Evolutionary conservation across 179 eudicot genomes (phyloP), one percentile per base, ranked within the genome.

Genomic region (Actinidia arguta): DNA sequence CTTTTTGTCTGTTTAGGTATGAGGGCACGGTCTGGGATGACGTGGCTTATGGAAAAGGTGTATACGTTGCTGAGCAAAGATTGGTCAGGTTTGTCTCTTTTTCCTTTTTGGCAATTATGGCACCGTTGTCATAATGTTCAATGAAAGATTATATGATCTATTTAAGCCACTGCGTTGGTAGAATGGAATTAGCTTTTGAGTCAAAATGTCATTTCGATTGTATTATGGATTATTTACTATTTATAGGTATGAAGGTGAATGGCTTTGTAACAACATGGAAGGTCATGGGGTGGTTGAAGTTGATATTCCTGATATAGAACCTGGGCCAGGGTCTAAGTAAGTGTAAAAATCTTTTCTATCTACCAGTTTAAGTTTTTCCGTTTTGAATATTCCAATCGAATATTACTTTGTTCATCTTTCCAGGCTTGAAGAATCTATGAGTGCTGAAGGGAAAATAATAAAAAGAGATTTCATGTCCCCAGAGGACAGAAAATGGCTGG

Each of bases 21-120:
- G 97, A 95, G 89, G 98, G 98, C 75, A 95, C 98, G 44, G 96
- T 92, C 69, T 95, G 98, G 98, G 98, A 95, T 85, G 98, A 95
- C 81, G 75, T 90, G 87, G 98, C 98, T 73, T 98, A 95, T 82
- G 98, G 98, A 71, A 93, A 94, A 89, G 98, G 98, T 67, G 98
- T 95, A 82, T 94, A 86, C 86, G 94, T 89, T 83, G 95, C 94
- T 79, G 93, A 90, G 87, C 88, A 86, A 73, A 95, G 97, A 80
- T 88, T 93, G 74, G 89, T 94, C 86, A 93, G 98, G 98, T 94
- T 81, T 85, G 92, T 64, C 22, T 39, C 24, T 56, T 31, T 31
- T 31, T 31, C 36, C 1, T 31, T 31, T 31, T 31, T 44, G 36
- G 54, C 31, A 18, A 20, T 71, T 31, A 4, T 42, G 55, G 44